phyloP scores from a whole-genome alignment of 768 basidiomycete genomes.

The Naganishia vaughanmartiniae region DNA sequence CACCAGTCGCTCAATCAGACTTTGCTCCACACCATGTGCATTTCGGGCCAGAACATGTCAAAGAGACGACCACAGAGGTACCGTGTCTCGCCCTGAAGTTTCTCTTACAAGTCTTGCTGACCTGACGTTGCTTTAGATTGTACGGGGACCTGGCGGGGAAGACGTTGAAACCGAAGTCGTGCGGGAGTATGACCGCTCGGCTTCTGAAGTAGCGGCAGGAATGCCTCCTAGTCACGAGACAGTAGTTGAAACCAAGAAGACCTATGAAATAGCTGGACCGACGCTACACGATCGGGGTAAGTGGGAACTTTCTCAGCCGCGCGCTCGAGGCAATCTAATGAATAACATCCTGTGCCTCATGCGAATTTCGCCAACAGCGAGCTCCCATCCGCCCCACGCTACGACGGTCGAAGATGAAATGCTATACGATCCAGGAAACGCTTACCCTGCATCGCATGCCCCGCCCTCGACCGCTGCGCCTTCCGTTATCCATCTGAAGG shows the following conservation, averaged over 20 bases:
- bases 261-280: background rate
- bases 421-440: background rate
- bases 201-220: conserved; percentile 27
- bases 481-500: conserved; percentile 1
- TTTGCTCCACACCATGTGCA: conserved; percentile 22
- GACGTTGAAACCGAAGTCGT: conserved; percentile 20
- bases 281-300: background rate
- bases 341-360: background rate
- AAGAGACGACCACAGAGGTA: conserved; percentile 32
- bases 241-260: conserved; percentile 24
- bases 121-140: conserved; percentile 13
- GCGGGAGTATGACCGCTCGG: conserved; percentile 25
- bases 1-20: conserved; percentile 3
- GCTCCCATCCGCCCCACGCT: background rate
- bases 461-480: conserved; percentile 13
- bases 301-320: background rate
- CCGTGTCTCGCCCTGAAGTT: background rate
- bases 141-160: conserved; percentile 20
- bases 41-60: conserved; percentile 30
- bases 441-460: conserved; percentile 5
- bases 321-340: too few relatives aligned
- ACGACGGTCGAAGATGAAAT: conserved; percentile 4
- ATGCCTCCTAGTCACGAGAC: conserved; percentile 24
- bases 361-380: background rate
- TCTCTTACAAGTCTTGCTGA: background rate